Base-by-base conservation (phyloP, 768 basidiomycete species). In the Podaxis mareebaensis region DNA sequence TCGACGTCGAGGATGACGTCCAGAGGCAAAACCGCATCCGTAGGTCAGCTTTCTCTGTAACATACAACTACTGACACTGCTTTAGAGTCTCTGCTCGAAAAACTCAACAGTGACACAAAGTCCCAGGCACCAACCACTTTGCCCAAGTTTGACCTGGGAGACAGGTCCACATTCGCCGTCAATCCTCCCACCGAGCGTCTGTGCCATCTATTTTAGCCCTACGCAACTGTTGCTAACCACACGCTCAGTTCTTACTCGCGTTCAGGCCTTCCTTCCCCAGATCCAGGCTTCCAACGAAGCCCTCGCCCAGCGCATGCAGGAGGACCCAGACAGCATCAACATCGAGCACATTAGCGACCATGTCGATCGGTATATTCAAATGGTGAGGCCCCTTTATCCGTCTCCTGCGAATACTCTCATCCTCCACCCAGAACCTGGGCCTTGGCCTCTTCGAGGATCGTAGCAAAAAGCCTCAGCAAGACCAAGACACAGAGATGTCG, bases 231-330 rank as follows among this genome's bases (percentile, higher is more conserved):
- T 12, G 30, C 26, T 52, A 49, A 52, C 46, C 66, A 24, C n/a
- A n/a, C 26, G 36, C 44, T 1, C 65, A 92, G 90, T 92, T 20
- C 76, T 92, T 5, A 78, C 84, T 10, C 84, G 89, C 17, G 78
- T 91, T 3, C 83, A 85, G 70, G 81, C 84, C 0, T 91, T 92
- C 69, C 81, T 92, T 4, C 89, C 89, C 2, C 77, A 84, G 66
- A 76, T 91, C 17, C 83, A 86, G 53, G 87, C 85, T 12, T 87
- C 89, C 2, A 91, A 90, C 67, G 79, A 78, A 2, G 71, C 80
- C 1, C 79, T 91, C 17, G 68, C 78, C 3, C 76, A 79, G 61
- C 77, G 77, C n/a, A 76, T 75, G 10, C 72, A 79, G 42, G 71
- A 73, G 44, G 80, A 87, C 63, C 88, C 86, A 1, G 69, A 72